These are phyloP conservation scores for Stellera chamaejasme DNA, from an alignment of 345 rosid genomes.

Conservation along the genomic window DNA sequence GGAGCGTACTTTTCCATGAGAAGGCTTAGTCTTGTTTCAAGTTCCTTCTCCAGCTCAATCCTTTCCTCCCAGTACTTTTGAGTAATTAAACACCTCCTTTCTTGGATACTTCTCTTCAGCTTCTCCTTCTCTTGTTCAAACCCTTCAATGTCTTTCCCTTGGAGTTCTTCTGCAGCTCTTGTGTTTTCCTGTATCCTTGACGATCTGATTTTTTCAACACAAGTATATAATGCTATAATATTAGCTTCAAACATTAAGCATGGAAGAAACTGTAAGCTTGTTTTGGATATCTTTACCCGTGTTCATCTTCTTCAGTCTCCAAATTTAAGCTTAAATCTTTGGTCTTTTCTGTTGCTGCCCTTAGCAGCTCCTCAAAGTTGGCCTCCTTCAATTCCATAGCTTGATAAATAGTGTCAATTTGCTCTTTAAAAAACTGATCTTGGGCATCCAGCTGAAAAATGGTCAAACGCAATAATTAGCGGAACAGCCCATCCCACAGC, in stretches of 20 bases:
- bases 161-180: constrained; percentile 11
- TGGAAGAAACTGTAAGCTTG: too few relatives aligned
- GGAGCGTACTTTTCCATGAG: constrained; percentile 24
- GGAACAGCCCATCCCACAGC: not conserved
- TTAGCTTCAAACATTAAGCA: not conserved
- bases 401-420: constrained; percentile 18
- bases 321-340: constrained; percentile 11
- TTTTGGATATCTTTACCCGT: constrained; percentile 19
- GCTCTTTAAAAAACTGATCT: constrained; percentile 36
- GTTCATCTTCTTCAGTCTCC: constrained; percentile 9
- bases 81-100: constrained; percentile 19
- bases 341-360: constrained; percentile 20
- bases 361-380: constrained; percentile 29
- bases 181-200: constrained; percentile 16
- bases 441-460: constrained; percentile 24
- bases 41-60: constrained; percentile 21
- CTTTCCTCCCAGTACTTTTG: constrained; percentile 25
- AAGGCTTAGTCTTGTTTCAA: constrained; percentile 12
- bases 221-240: not conserved
- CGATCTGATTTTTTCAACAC: constrained; percentile 7
- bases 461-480: not conserved
- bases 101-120: constrained; percentile 20
- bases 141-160: constrained; percentile 19
- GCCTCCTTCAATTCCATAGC: constrained; percentile 24
- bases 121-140: constrained; percentile 28